Evolutionary conservation across 371 early-diverging fungal species (phyloP), one percentile per base, ranked within the genome.

Genomic region (Mucor mucedo): DNA sequence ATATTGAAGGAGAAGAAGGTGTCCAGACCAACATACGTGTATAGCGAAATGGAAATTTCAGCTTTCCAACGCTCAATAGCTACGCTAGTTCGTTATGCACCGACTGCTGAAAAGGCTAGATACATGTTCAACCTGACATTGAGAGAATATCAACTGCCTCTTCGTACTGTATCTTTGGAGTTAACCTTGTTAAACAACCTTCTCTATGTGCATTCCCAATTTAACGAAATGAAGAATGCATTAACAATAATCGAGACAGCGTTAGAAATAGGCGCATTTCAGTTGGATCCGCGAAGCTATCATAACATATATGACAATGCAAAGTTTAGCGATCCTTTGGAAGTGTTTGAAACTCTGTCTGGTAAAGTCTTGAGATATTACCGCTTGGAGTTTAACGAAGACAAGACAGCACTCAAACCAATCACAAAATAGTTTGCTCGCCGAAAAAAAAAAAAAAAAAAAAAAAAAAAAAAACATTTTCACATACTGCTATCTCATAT

Each of bases 81-180:
- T 2, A 58, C 68, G 0, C 7, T 72, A 27, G 52, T 69, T 11
- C 65, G 73, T 2, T 72, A 72, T 49, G 58, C 73, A 0, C 60
- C 63, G 0, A 49, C 48, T 1, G 53, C 66, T 2, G 47, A 60
- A 32, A 47, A 33, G 5, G 56, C 68, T 8, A 13, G 59, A 5
- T n/a, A 60, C 9, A 65, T 63, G 41, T 54, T 58, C 4, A 28
- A 59, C 10, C 52, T 55, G 0, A 44, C 65, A 3, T 40, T 69
- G 2, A 32, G 9, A 11, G 38, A 66, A 4, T 21, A 45, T 6
- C 13, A 57, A 2, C 41, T 42, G 4, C 69, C 69, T 1, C 52
- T 69, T 2, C 59, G 69, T 1, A 58, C 55, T 4, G 32, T 14
- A 27, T 3, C 29, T 1, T 52, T 42, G 5, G 66, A 72, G 39